Base-by-base conservation (phyloP, 352 stramenopile genomes). In the Pythium brassicae region DNA sequence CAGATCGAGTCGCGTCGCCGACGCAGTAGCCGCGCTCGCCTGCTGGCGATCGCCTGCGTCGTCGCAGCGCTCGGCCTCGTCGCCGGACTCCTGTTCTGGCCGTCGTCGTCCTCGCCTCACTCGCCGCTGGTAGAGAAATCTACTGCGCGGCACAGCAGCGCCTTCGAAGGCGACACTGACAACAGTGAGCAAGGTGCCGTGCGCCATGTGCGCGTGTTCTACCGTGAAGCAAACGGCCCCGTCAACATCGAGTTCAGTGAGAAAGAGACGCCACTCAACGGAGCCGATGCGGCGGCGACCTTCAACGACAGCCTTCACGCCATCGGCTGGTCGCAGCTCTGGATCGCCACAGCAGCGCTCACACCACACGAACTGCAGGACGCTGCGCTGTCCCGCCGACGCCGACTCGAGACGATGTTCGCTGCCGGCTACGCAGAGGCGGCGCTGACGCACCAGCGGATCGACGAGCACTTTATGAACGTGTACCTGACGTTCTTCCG, bases 381-480 rank as follows among this genome's bases (percentile, higher is more conserved):
- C 27, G 25, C 25, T 0, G 17, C 32, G 11, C 19, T 55, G 2
- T 42, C 54, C 3, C 48, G 52, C 0, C n/a, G 53, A 48, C 55
- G 70, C 45, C 64, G 71, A 14, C 34, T 61, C 2, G 59, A 78
- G 39, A 67, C 71, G 43, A 72, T 83, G 61, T 86, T 70, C 37
- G 78, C 78, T 11, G 78, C 74, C 4, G 78, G 78, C 1, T 89
- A 82, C 43, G 68, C 74, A 0, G 76, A 89, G 54, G 78, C 72
- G 1, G 58, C 72, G 27, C 59, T 89, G 19, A 89, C 76, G 2
- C 75, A 86, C 44, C 70, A 71, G n/a, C 74, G 74, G 20, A 89
- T 89, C 45, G 70, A 84, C 57, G 52, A 86, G 51, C 78, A 89
- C 57, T 87, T 76, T 49, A 55, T 57, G 50, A 86, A 87, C 47